phyloP scores from a whole-genome alignment of 2,329 filamentous ascomycete species.

The Parasarocladium wereldwijsianum region DNA sequence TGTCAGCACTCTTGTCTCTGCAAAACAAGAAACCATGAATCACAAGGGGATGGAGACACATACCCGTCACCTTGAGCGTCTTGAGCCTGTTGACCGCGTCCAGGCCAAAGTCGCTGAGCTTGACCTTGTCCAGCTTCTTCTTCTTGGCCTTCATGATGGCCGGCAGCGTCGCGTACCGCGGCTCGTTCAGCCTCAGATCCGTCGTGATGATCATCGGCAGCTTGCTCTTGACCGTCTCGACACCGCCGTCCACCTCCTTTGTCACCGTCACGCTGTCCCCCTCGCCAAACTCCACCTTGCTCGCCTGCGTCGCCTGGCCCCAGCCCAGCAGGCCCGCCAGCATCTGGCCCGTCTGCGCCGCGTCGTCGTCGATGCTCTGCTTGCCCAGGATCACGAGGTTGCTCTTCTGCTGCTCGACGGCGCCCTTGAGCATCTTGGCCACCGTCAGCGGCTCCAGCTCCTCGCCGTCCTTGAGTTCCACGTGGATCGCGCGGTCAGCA shows the following conservation, averaged over 20 bases:
- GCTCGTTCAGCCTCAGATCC: slow-evolving; percentile 87
- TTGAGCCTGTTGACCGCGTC: slow-evolving; percentile 65
- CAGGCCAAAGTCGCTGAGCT: slow-evolving; percentile 65
- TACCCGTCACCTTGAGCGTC: slow-evolving; percentile 76
- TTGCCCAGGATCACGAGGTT: slow-evolving; percentile 93
- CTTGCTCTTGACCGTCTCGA: slow-evolving; percentile 74
- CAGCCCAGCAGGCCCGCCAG: slow-evolving; percentile 82
- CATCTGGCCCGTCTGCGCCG: slow-evolving; percentile 95
- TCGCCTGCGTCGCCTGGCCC: slow-evolving; percentile 90
- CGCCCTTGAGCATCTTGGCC: slow-evolving; percentile 72
- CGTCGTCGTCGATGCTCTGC: slow-evolving; percentile 96
- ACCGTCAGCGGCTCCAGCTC: slow-evolving; percentile 82
- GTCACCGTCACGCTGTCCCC: slow-evolving; percentile 62
- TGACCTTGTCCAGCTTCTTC: slow-evolving; percentile 94
- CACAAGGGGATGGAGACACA: slow-evolving; percentile 16
- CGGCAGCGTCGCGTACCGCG: slow-evolving; percentile 83
- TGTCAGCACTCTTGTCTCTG: slow-evolving; percentile 1
- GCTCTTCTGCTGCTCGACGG: slow-evolving; percentile 70
- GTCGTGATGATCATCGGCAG: slow-evolving; percentile 91
- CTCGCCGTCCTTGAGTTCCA: slow-evolving; percentile 62
- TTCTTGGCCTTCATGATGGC: slow-evolving; percentile 99
- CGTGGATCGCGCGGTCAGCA: slow-evolving; percentile 80
- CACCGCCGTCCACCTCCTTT: slow-evolving; percentile 88
- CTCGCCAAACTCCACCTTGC: slow-evolving; percentile 62
- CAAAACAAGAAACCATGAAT: background rate